Evolutionary conservation across 1,284 basidiomycete genomes (phyloP), one percentile per base, ranked within the genome.

Genomic region (Mycena citricolor): DNA sequence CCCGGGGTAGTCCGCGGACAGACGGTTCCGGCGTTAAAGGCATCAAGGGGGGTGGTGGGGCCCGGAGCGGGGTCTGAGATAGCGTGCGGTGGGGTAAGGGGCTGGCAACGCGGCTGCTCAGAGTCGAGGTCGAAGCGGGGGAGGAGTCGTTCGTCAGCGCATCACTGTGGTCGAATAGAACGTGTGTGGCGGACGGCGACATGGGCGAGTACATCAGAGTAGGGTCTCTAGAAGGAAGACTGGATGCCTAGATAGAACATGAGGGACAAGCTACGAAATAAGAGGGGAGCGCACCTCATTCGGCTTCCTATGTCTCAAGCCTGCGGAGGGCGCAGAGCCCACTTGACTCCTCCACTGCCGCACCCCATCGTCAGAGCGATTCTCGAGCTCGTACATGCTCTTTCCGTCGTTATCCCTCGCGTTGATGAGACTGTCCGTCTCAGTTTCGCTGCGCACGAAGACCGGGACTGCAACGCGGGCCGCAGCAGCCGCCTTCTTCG

Each of bases 331-430:
- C 39, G 55, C 62, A 44, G 57, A 60, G 39, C 68, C 60, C 4
- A 66, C 67, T 46, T 70, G 61, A 5, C 61, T 69, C 46, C 76
- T 65, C 80, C 81, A 80, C 59, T 76, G 74, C 19, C 68, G 64
- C 5, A 79, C 70, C 56, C 81, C 79, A 39, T 60, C 65, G 20
- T 71, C 67, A 26, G 70, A 66, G 30, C 83, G 61, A 11, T 68
- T 64, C 41, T 79, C 76, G 10, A 85, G 65, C 54, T 83, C 80
- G 22, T 71, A 63, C 42, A 56, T n/a, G 42, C 41, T 54, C 49
- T 44, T 47, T 17, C 49, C 52, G 39, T 56, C 49, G 22, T 33
- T 33, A n/a, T 52, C 53, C 13, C 50, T 52, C 13, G 42, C 45
- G 31, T 57, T 57, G 22, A 43, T 44, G 25, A 32, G 44, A 20